Percentiles rank a stretch among this genome's conserved stretches.
These are phyloP conservation scores for Oryza officinalis DNA, from an alignment of 176 grass and related monocot genomes.

Conservation along the genomic window DNA sequence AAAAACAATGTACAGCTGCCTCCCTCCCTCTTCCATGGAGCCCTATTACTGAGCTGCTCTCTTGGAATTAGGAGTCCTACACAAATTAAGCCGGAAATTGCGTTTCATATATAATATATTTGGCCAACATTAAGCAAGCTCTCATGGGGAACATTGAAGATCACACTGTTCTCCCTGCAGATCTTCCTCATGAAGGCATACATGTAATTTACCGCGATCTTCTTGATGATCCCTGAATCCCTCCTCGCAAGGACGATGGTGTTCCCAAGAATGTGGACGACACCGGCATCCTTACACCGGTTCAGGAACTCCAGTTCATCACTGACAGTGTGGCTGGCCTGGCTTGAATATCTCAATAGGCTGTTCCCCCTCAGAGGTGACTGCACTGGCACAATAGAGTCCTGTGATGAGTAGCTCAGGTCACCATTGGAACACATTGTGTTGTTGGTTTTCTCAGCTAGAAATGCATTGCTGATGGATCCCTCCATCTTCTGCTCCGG, in stretches of 20 bases:
- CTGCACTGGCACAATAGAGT: conserved; percentile 64
- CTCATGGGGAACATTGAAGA: conserved; percentile 93
- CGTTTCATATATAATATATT: conserved; percentile 75
- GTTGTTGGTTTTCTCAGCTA: conserved; percentile 34
- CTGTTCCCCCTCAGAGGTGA: conserved; percentile 27
- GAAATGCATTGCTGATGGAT: conserved; percentile 22
- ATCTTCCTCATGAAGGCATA: conserved; percentile 90
- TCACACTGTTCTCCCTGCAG: conserved; percentile 93
- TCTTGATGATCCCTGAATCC: conserved; percentile 79
- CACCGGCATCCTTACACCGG: conserved; percentile 80
- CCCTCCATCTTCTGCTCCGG: neutral
- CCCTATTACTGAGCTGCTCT: neutral
- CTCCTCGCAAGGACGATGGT: conserved; percentile 76
- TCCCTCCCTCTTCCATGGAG: neutral
- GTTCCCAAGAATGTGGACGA: conserved; percentile 98
- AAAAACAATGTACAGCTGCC: neutral
- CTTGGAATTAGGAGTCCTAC: neutral
- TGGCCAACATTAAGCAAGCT: conserved; percentile 91
- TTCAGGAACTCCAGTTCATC: conserved; percentile 92
- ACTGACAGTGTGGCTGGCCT: conserved; percentile 43
- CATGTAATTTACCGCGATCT: conserved; percentile 70
- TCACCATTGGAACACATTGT: conserved; percentile 51
- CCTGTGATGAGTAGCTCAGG: conserved; percentile 62
- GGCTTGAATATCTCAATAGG: conserved; percentile 33
- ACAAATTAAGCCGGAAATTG: neutral